Base-by-base conservation (phyloP, 2,329 filamentous ascomycete species). In the Chaetomiaceae sp. region DNA sequence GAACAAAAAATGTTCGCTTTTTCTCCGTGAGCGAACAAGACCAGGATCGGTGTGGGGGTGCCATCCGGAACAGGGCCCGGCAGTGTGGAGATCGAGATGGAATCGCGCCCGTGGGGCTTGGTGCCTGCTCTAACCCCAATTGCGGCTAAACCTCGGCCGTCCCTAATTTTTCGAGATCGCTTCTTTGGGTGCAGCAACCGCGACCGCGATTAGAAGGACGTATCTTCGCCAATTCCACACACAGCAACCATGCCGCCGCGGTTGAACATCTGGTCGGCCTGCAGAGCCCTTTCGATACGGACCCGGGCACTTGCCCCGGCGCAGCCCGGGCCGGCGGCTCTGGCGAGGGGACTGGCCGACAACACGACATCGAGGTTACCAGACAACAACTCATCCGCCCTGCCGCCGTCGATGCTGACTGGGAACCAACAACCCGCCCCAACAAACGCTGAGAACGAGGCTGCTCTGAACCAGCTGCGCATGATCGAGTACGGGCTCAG, bases 161-260 rank as follows among this genome's bases (percentile, higher is more conserved):
- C 43, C 38, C 23, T 20, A 58, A 43, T 52, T 56, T 59, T 59
- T 57, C 47, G 51, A 56, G 46, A 51, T 46, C 15, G n/a, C 23
- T 29, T 29, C 25, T 40, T 37, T 4, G 25, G 29, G 20, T 8
- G 40, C 33, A 37, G 40, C 46, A 27, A 50, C 40, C 25, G 39
- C 44, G 39, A 55, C 48, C n/a, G 20, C 36, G 39, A 25, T 31
- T 25, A 20, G 22, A 9, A 25, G 25, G 38, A 15, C 34, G 19
- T 43, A 25, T 33, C n/a, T n/a, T 48, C 44, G 45, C 27, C 56
- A 55, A 52, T 45, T 38, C 40, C 47, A 44, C 47, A 55, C 27
- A 52, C 57, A 56, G 45, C 53, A 46, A 47, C 55, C 49, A 84
- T 85, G 81, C 75, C 80, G 61, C 75, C 81, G 53, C 73, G 79